Evolutionary conservation across 805 yeast species (phyloP).

Genomic region (Yamadazyma nakazawae): DNA sequence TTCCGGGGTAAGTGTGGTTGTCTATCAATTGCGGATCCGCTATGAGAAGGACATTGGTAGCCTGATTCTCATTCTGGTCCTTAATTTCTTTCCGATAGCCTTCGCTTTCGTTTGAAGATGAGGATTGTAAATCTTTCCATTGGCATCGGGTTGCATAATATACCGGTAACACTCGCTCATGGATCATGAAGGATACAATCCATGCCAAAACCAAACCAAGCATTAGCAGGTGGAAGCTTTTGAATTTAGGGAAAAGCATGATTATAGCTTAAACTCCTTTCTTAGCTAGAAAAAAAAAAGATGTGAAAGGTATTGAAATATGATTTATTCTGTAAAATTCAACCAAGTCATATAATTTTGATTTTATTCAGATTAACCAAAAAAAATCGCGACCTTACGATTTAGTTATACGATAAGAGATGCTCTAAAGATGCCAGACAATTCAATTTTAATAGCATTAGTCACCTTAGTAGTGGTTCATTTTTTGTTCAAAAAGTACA

Average conservation of each 20-base stretch:
- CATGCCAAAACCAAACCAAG: constrained; percentile 22
- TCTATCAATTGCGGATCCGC: constrained; percentile 47
- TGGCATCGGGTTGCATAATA: constrained; percentile 24
- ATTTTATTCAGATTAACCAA: too few species aligned
- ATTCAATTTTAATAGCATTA: constrained; percentile 16
- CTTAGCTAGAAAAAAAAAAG: background rate
- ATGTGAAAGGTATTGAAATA: background rate
- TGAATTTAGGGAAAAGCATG: constrained; percentile 14
- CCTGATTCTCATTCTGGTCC: background rate
- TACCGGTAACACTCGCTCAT: constrained; percentile 32
- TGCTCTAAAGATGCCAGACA: constrained; percentile 8
- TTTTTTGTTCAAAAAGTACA: constrained; percentile 19
- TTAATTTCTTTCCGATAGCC: background rate
- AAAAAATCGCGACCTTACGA: background rate
- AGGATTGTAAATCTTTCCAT: constrained; percentile 22
- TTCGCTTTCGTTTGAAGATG: background rate
- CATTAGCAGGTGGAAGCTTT: constrained; percentile 27
- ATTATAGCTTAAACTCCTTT: background rate
- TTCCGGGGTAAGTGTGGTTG: constrained; percentile 42
- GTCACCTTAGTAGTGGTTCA: constrained; percentile 18
- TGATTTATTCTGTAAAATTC: background rate
- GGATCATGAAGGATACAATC: constrained; percentile 28
- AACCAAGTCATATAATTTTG: background rate
- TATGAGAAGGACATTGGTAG: constrained; percentile 31
- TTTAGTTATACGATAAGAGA: background rate